These are phyloP conservation scores for Leccinum subtestaceum DNA, from an alignment of 768 basidiomycete genomes.

Conservation along the genomic window DNA sequence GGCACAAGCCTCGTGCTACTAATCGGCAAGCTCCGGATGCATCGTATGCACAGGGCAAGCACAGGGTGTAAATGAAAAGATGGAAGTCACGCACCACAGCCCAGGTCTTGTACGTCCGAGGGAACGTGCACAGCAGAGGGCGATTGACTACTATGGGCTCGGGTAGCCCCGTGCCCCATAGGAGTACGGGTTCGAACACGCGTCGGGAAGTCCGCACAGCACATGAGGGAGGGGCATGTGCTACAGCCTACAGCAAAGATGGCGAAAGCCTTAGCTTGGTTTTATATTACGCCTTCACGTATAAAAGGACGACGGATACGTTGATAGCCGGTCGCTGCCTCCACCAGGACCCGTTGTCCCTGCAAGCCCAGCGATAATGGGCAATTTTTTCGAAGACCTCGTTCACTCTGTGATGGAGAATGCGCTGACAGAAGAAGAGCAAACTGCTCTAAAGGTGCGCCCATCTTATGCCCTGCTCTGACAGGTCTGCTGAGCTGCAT, in stretches of 20 bases:
- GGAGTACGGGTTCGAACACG: conserved; percentile 1
- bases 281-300: not conserved
- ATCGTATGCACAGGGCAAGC: not conserved
- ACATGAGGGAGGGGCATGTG: not conserved
- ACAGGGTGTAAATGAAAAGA: not conserved
- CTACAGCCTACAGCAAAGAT: not conserved
- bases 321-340: not conserved
- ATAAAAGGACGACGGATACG: not conserved
- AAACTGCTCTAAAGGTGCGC: conserved; percentile 24
- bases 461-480: not conserved
- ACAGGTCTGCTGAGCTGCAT: not conserved
- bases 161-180: not conserved
- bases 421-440: conserved; percentile 23
- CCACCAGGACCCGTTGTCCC: not conserved
- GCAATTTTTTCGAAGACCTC: conserved; percentile 31
- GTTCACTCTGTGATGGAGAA: conserved; percentile 19
- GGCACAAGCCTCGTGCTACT: too few species aligned
- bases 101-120: not conserved
- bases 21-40: too few species aligned
- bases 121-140: not conserved
- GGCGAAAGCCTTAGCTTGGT: not conserved
- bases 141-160: too few species aligned
- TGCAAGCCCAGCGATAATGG: conserved; percentile 24
- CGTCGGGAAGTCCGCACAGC: not conserved
- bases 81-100: not conserved